phyloP scores from a whole-genome alignment of 75 land plant species.

The Pinus albicaulis region DNA sequence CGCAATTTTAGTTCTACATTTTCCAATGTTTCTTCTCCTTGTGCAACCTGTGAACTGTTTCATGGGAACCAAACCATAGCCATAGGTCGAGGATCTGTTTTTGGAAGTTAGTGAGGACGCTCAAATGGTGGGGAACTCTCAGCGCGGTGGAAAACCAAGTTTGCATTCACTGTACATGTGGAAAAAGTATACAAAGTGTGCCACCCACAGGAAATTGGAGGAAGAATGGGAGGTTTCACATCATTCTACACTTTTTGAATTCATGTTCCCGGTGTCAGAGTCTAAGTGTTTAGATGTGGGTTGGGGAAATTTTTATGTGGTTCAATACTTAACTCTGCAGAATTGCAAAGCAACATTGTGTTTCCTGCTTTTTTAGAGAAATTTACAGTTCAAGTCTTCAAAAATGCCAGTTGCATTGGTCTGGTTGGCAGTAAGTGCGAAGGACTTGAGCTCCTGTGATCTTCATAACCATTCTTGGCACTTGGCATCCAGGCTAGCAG shows the following conservation, averaged over 20 bases:
- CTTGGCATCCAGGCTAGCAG: conserved; percentile 7
- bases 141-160: not conserved
- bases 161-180: not conserved
- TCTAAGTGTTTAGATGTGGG: no score
- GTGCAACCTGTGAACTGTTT: no score
- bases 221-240: not conserved
- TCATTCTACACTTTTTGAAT: not conserved
- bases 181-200: not conserved
- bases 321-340: not conserved
- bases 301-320: not conserved
- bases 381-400: not conserved
- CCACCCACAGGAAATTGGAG: not conserved
- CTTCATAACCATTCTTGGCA: not conserved
- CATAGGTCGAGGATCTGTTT: not conserved
- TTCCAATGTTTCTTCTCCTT: no score
- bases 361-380: not conserved
- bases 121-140: not conserved
- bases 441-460: conserved; percentile 3
- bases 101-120: conserved; percentile 5
- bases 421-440: not conserved
- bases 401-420: conserved; percentile 7
- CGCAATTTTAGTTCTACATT: no score
- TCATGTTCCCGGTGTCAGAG: not conserved
- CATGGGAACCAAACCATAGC: no score
- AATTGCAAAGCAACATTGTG: not conserved